A percentile compares a stretch with the other conserved stretches of the same genome.
These are phyloP conservation scores for Mycocalia duriaeana DNA, from an alignment of 1,284 basidiomycete genomes.

Conservation along the genomic window DNA sequence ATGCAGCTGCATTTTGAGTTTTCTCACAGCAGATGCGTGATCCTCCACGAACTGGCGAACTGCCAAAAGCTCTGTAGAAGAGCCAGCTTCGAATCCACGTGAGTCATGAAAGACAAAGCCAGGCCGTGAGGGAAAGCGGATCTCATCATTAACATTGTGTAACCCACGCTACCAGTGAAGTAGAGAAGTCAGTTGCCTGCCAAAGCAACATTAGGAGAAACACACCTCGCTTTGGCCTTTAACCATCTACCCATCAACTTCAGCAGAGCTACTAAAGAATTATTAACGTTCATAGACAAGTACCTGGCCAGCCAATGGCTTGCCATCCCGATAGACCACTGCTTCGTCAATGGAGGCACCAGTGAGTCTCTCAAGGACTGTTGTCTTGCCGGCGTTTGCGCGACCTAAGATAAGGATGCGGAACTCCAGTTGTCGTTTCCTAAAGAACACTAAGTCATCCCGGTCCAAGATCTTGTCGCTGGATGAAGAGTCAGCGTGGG, in stretches of 20 bases:
- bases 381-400: neutral
- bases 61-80: neutral
- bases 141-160: neutral
- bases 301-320: neutral
- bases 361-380: neutral
- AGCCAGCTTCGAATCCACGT: neutral
- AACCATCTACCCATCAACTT: neutral
- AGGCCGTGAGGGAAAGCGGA: neutral
- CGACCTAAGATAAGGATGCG: neutral
- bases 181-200: neutral
- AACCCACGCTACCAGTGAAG: neutral
- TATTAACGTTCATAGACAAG: neutral
- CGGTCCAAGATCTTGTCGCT: neutral
- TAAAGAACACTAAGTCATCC: neutral
- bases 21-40: neutral
- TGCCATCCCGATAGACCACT: neutral
- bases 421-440: neutral
- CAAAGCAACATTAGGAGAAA: neutral
- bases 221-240: neutral
- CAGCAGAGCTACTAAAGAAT: neutral
- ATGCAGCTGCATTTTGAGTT: neutral
- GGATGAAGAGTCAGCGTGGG: neutral
- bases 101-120: neutral
- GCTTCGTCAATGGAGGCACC: neutral
- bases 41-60: neutral